Conservation (phyloP, 176 grass and related monocot species). For the Oropetium thomaeum region DNA sequence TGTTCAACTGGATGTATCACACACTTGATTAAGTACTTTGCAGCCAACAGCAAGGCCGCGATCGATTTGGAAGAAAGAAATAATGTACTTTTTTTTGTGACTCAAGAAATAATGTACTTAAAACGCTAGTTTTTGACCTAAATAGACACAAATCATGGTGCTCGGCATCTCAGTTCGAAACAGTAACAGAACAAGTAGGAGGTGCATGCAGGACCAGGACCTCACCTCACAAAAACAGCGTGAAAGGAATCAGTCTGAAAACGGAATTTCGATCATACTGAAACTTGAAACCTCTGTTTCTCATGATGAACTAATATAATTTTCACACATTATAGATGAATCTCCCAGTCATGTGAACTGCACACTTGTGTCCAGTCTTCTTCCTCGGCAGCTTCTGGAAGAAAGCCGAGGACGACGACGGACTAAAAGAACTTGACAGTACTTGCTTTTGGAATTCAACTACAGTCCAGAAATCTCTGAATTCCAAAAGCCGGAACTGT, state of each 20-base stretch:
- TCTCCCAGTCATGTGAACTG: conserved; percentile 15
- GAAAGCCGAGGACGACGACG: conserved; percentile 16
- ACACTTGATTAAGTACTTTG: background rate
- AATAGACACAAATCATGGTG: background rate
- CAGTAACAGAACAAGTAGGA: background rate
- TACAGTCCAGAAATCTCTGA: conserved; percentile 25
- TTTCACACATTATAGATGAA: conserved; percentile 28
- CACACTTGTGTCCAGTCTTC: background rate
- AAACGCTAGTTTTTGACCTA: background rate
- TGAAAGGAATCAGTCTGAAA: background rate
- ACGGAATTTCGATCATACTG: background rate
- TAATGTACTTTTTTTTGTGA: too few relatives aligned
- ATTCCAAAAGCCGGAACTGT: conserved; percentile 34
- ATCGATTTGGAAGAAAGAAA: background rate
- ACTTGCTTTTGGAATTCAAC: conserved; percentile 48
- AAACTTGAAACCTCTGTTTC: background rate
- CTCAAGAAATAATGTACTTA: background rate
- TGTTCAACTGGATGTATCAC: background rate
- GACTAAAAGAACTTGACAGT: conserved; percentile 2
- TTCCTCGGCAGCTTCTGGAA: conserved; percentile 24
- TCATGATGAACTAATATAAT: conserved; percentile 1
- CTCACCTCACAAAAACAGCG: background rate
- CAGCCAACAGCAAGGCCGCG: background rate
- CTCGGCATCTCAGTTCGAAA: too few relatives aligned
- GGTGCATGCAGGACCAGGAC: background rate